Percentiles rank a stretch among this genome's conserved stretches.
Evolutionary conservation across 257 asterid genomes (phyloP).

Genomic region (Scutellaria galericulata): DNA sequence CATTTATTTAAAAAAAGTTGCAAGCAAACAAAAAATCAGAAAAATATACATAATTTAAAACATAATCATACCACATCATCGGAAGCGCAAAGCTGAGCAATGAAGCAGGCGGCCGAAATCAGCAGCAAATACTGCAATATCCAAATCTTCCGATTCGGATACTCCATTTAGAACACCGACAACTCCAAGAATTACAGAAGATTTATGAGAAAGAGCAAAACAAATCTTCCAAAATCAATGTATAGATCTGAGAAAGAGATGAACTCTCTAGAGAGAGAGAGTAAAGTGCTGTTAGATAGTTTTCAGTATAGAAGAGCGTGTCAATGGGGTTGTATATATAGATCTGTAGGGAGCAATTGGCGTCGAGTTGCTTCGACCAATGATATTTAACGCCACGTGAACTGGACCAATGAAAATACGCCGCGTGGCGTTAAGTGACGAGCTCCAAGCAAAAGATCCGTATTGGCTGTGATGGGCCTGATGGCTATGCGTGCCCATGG

Average conservation of each 20-base stretch:
- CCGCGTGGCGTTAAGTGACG: constrained; percentile 49
- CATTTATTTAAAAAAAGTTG: neutral
- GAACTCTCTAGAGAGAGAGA: constrained; percentile 33
- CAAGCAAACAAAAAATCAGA: neutral
- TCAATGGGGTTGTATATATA: constrained; percentile 35
- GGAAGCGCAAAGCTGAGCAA: constrained; percentile 72
- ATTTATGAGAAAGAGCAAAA: neutral
- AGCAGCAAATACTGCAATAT: constrained; percentile 52
- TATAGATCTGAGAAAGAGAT: constrained; percentile 39
- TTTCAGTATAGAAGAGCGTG: constrained; percentile 25
- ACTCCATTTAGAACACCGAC: constrained; percentile 44
- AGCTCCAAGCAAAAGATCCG: constrained; percentile 34
- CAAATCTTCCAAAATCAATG: constrained; percentile 6
- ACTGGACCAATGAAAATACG: constrained; percentile 41
- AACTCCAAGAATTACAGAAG: constrained; percentile 22
- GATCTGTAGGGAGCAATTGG: constrained; percentile 43
- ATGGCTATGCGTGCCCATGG: constrained; percentile 23
- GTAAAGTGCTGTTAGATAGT: constrained; percentile 4
- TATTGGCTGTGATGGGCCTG: constrained; percentile 31
- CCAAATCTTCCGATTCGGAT: constrained; percentile 56
- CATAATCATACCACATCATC: constrained; percentile 61
- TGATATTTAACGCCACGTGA: constrained; percentile 51
- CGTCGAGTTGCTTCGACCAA: constrained; percentile 66
- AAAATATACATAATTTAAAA: neutral
- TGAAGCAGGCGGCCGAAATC: constrained; percentile 57